phyloP scores from a whole-genome alignment of 2,329 filamentous ascomycete species.

The Calonectria ilicicola region DNA sequence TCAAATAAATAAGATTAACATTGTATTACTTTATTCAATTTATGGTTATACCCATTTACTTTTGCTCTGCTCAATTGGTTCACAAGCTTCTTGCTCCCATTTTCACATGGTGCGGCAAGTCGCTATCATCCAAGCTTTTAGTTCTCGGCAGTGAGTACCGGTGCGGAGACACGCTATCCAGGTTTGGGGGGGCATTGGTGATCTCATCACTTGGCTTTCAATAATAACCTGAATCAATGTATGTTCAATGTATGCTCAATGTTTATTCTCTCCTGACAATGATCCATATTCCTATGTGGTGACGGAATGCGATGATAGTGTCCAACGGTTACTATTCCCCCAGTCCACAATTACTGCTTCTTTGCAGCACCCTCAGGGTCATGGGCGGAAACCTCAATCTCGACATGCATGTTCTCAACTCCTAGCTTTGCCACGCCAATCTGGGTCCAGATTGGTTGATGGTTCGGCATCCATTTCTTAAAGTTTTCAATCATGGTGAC shows the following conservation, averaged over 20 bases:
- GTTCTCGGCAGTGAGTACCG: too few relatives aligned
- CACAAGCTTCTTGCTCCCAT: too few relatives aligned
- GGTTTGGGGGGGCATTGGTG: too few relatives aligned
- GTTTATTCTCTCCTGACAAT: too few relatives aligned
- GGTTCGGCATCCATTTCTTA: conserved; percentile 60
- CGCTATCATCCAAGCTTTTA: neutral
- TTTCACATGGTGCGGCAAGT: too few relatives aligned
- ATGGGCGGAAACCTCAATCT: conserved; percentile 65
- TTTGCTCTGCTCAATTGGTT: too few relatives aligned
- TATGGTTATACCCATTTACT: too few relatives aligned
- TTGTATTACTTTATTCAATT: too few relatives aligned
- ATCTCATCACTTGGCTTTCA: too few relatives aligned
- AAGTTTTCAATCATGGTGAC: conserved; percentile 57
- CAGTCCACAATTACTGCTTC: neutral
- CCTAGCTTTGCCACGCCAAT: conserved; percentile 62
- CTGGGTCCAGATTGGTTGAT: conserved; percentile 64
- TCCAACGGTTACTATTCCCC: neutral
- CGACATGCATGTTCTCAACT: conserved; percentile 61
- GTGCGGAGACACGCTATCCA: neutral
- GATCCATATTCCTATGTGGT: neutral
- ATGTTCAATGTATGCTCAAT: too few relatives aligned
- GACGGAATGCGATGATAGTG: neutral
- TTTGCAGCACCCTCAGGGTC: conserved; percentile 27
- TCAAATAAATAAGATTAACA: too few relatives aligned
- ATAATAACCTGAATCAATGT: too few relatives aligned